Evolutionary conservation across 2,329 filamentous ascomycete species (phyloP), one percentile per base, ranked within the genome.

Genomic region (Hymenoscyphus salicellus): DNA sequence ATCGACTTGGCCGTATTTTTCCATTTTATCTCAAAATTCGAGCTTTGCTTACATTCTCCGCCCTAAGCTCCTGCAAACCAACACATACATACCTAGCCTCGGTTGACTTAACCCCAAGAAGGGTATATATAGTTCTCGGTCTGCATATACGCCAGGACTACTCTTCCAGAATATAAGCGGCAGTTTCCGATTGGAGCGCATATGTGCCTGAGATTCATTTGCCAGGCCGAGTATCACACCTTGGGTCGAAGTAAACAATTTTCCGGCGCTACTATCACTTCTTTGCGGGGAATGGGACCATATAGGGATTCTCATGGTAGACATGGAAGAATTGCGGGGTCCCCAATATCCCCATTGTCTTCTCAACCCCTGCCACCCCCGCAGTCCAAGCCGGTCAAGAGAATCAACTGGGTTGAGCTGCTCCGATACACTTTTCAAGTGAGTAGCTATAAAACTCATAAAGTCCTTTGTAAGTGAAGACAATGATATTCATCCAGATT

Each of bases 181-280:
- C 36, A 38, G 36, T 14, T 38, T 38, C 60, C 46, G 49, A 68
- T 68, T 68, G 66, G 66, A 56, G 66, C 66, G 66, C 62, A 64
- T 68, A 46, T 33, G 28, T 61, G 30, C 26, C 33, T 26, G 16
- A 55, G 8, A 10, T 38, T 33, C 38, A 38, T 59, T 55, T 55
- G 38, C 65, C 60, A 56, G 46, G 38, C 32, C 57, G 56, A 58
- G 60, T 60, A 56, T 61, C 55, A 55, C 14, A 20, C 57, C 20
- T 28, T n/a, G 36, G 16, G 17, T 43, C 28, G 38, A 36, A 26
- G 55, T 8, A 56, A 58, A 62, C 55, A 41, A 49, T 59, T 60
- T 62, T 60, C 65, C 56, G 55, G 41, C 32, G 49, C 58, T 46
- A 62, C 36, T 55, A 61, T 49, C 16, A 58, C 46, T 26, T 52